Conservation (phyloP, 371 early-diverging fungal species). For the Mortierella sp. region DNA sequence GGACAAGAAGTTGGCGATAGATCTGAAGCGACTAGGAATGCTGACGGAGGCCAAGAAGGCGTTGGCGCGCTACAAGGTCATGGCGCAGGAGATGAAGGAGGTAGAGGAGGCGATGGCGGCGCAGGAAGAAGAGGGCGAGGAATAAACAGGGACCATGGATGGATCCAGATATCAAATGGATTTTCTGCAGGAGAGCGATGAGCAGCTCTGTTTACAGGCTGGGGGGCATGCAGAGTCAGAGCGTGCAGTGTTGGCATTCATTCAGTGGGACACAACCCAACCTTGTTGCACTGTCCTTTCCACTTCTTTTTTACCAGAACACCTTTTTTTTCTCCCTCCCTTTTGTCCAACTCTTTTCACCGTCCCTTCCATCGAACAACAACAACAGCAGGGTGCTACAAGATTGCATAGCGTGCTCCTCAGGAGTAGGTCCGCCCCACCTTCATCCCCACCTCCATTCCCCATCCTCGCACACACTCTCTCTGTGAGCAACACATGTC, state of each 20-base stretch:
- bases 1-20: constrained; percentile 74
- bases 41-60: constrained; percentile 78
- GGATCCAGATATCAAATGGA: too few species aligned
- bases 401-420: not conserved
- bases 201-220: too few species aligned
- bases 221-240: too few species aligned
- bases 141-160: not conserved
- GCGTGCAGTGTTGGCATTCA: too few species aligned
- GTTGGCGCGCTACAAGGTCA: constrained; percentile 75
- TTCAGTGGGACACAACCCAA: too few species aligned
- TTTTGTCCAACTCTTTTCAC: not conserved
- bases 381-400: too few species aligned
- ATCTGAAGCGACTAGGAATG: constrained; percentile 72
- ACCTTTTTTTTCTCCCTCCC: not conserved
- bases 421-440: not conserved
- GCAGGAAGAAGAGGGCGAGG: constrained; percentile 30
- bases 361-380: too few species aligned
- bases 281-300: not conserved
- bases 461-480: not conserved
- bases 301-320: not conserved
- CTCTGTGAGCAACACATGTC: not conserved
- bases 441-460: not conserved
- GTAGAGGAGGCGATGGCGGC: constrained; percentile 77
- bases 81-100: constrained; percentile 84
- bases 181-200: not conserved